Conservation (phyloP, 352 stramenopile genomes). For the Pythium angustatum region DNA sequence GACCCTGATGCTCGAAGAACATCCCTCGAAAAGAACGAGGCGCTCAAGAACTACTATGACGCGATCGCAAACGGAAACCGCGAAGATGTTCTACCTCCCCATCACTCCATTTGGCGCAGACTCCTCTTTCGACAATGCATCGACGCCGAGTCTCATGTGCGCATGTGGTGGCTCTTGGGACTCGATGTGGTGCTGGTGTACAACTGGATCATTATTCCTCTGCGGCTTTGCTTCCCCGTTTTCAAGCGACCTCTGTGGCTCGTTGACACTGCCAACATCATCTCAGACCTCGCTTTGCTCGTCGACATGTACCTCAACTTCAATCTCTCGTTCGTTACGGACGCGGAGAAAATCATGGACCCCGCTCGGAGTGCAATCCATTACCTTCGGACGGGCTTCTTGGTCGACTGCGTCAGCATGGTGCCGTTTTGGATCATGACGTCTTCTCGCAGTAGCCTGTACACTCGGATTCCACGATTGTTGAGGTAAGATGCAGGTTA, state of each 20-base stretch:
- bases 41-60: conserved; percentile 29
- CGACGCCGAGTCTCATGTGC: conserved; percentile 46
- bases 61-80: neutral
- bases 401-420: conserved; percentile 45
- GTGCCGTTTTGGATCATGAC: conserved; percentile 36
- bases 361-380: conserved; percentile 33
- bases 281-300: conserved; percentile 38
- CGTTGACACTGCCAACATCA: conserved; percentile 29
- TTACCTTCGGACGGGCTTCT: conserved; percentile 43
- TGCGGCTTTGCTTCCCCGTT: conserved; percentile 54
- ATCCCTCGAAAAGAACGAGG: conserved; percentile 11
- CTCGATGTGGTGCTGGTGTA: conserved; percentile 19
- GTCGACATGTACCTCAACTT: conserved; percentile 60
- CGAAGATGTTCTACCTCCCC: neutral
- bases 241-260: conserved; percentile 33
- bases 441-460: neutral
- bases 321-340: conserved; percentile 47
- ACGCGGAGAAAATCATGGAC: conserved; percentile 59
- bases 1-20: neutral
- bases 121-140: conserved; percentile 41
- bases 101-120: conserved; percentile 15
- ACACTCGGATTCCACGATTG: conserved; percentile 3
- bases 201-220: conserved; percentile 48
- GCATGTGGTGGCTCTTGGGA: conserved; percentile 51
- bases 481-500: conserved; percentile 8